Base-by-base conservation (phyloP, 1,284 basidiomycete genomes). In the Ganoderma leucocontextum region DNA sequence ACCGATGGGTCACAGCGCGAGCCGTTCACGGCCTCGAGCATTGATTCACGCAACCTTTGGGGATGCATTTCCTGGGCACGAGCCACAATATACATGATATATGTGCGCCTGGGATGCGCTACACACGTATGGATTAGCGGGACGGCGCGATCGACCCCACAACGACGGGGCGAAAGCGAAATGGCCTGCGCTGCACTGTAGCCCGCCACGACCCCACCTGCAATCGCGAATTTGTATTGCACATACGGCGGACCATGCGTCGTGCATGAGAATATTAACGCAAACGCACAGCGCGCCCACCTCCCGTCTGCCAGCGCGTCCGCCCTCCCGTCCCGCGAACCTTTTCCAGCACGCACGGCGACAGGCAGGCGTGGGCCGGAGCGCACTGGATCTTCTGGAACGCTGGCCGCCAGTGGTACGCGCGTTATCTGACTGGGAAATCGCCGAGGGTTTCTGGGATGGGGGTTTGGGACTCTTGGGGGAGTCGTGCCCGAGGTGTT, bases 381-480 rank as follows among this genome's bases (percentile, higher is more conserved):
- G 52, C 52, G 52, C 52, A 55, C 52, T 55, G 25, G 52, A 55
- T 33, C 52, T 55, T 55, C 52, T 55, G 52, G 52, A 55, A 33
- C 29, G 29, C 47, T 25, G 22, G 47, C 47, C 22, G 25, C 25
- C 29, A 10, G 15, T 8, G 12, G 29, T 33, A 55, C 52, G 52
- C 52, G 29, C 12, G 52, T 55, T 55, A 55, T 55, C 52, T 55
- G 15, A 12, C 33, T 19, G 52, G 52, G 33, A 55, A 55, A 29
- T 35, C 52, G 52, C 29, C 52, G 52, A 55, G 52, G 52, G 13
- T 15, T 55, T 17, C 33, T 55, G 52, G 52, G 25, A 33, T 35
- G 29, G 52, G 29, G 29, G 52, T 35, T 17, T 55, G 12, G 49
- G 29, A 33, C 25, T 39, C 13, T 8, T 53, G 10, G 25, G 44